Percentiles rank a stretch among this genome's conserved stretches.
Evolutionary conservation across 768 basidiomycete species (phyloP).

Genomic region (Mrakia blollopis): DNA sequence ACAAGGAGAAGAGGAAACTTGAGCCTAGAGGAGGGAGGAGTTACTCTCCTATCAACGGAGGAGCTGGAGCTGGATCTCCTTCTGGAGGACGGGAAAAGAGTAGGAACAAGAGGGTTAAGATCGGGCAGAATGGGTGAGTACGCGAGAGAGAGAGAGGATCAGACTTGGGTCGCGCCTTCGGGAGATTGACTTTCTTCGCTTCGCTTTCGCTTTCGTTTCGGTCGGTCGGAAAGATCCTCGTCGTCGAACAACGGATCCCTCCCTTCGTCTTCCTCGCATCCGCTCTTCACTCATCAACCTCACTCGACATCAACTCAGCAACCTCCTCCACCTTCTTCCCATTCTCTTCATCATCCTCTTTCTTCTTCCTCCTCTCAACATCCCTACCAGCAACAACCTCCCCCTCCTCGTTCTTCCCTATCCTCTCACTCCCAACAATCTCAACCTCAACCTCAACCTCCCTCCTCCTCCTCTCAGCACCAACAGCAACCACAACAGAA

Average conservation of each 20-base stretch:
- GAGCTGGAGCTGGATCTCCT: background rate
- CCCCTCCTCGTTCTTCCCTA: background rate
- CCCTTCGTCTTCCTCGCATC: background rate
- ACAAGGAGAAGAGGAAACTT: constrained; percentile 32
- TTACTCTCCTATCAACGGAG: background rate
- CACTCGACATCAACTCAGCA: constrained; percentile 9
- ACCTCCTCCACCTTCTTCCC: constrained; percentile 12
- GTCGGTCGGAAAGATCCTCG: no score
- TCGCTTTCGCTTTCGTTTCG: background rate
- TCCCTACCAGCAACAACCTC: background rate
- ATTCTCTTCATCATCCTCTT: background rate
- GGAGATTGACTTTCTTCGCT: background rate
- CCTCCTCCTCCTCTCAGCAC: background rate
- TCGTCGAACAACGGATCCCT: background rate
- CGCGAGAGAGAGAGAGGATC: no score
- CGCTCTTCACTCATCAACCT: constrained; percentile 7
- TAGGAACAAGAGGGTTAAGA: background rate
- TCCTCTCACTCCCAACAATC: background rate
- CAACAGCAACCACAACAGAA: no score
- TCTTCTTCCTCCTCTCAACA: background rate
- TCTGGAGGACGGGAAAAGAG: background rate
- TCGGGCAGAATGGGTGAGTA: background rate
- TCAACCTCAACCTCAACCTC: background rate
- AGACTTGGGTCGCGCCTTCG: no score
- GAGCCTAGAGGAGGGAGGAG: constrained; percentile 33